Evolutionary conservation across 768 basidiomycete species (phyloP).

Genomic region (Termitomyces sp.): DNA sequence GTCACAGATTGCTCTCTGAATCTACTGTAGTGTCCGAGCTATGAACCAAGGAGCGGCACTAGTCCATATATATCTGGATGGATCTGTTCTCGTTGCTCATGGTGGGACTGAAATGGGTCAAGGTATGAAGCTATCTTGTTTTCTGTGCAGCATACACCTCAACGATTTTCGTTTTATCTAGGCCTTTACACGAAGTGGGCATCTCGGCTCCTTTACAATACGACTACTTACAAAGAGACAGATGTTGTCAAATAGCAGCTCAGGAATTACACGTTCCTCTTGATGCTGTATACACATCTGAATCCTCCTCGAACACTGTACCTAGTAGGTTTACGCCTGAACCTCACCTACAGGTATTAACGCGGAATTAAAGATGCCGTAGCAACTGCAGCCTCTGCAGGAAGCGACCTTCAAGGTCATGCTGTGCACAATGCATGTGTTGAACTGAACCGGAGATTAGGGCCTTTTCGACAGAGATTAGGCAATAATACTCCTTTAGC

Average conservation of each 20-base stretch:
- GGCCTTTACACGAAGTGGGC: slow-evolving; percentile 3
- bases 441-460: slow-evolving; percentile 11
- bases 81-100: slow-evolving; percentile 13
- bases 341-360: not conserved
- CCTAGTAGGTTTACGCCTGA: slow-evolving; percentile 6
- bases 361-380: not conserved
- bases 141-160: too few species aligned
- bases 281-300: slow-evolving; percentile 12
- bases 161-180: not conserved
- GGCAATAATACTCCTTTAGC: slow-evolving; percentile 8
- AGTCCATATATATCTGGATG: slow-evolving; percentile 15
- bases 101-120: slow-evolving; percentile 16
- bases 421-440: slow-evolving; percentile 15
- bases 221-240: not conserved
- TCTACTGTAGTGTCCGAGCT: not conserved
- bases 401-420: slow-evolving; percentile 13
- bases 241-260: slow-evolving; percentile 15
- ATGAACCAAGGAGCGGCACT: slow-evolving; percentile 14
- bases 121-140: not conserved
- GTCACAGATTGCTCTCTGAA: not conserved
- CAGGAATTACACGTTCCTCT: slow-evolving; percentile 11
- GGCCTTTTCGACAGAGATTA: slow-evolving; percentile 11
- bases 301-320: slow-evolving; percentile 11
- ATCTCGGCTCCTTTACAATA: not conserved
- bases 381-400: slow-evolving; percentile 10